phyloP scores from a whole-genome alignment of 2,329 filamentous ascomycete species.

The Stachybotrys chlorohalonatus region DNA sequence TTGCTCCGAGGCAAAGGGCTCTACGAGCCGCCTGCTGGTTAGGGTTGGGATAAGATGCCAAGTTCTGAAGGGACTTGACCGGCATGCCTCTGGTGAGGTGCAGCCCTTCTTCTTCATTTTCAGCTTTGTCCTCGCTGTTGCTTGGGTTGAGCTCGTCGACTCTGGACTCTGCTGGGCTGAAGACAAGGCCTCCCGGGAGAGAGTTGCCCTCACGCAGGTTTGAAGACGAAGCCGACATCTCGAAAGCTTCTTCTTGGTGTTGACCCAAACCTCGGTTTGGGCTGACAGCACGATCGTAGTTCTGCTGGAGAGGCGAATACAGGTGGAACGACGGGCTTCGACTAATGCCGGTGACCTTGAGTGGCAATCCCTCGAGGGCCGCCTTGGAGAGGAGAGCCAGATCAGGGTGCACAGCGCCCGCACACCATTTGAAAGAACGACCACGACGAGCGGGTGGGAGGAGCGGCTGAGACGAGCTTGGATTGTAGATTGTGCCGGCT shows the following conservation, averaged over 20 bases:
- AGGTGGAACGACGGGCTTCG: slow-evolving; percentile 19
- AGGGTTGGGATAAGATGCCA: slow-evolving; percentile 48
- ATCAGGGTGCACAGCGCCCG: slow-evolving; percentile 16
- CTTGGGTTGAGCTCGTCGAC: slow-evolving; percentile 12
- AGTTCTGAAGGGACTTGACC: slow-evolving; percentile 40
- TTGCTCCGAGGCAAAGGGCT: slow-evolving; percentile 10
- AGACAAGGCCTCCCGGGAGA: slow-evolving; percentile 9
- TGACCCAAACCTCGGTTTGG: slow-evolving; percentile 14
- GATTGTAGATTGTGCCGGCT: slow-evolving; percentile 47
- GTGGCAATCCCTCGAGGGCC: slow-evolving; percentile 24
- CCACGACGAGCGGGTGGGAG: slow-evolving; percentile 43
- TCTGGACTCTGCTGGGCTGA: slow-evolving; percentile 7
- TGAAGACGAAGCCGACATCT: slow-evolving; percentile 16
- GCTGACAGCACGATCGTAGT: slow-evolving; percentile 41
- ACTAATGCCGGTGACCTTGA: slow-evolving; percentile 10
- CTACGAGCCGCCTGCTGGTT: slow-evolving; percentile 42
- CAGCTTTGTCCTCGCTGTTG: slow-evolving; percentile 13
- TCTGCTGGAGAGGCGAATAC: slow-evolving; percentile 45
- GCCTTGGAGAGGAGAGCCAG: slow-evolving; percentile 27
- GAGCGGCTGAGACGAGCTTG: slow-evolving; percentile 33
- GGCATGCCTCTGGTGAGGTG: slow-evolving; percentile 24
- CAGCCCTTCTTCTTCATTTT: slow-evolving; percentile 2
- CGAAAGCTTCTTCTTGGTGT: slow-evolving; percentile 7
- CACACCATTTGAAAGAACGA: slow-evolving; percentile 32
- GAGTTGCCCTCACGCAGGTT: slow-evolving; percentile 16